Percentiles rank a stretch among this genome's conserved stretches.
Evolutionary conservation across 352 stramenopile genomes (phyloP).

Genomic region (Saprolegnia parasitica): DNA sequence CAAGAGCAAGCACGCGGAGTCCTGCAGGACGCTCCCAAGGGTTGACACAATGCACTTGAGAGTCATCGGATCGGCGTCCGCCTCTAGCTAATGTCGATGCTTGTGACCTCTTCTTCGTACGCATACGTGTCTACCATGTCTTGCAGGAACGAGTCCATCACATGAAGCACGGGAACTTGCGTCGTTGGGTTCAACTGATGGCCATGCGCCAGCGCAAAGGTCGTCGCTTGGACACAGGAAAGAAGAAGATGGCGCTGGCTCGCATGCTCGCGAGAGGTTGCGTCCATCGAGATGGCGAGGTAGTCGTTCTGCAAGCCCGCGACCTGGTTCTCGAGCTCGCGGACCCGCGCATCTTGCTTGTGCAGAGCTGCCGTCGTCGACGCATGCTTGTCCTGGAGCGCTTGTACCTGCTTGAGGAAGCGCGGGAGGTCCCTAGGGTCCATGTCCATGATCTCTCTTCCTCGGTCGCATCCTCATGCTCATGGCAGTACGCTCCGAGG

Average conservation of each 20-base stretch:
- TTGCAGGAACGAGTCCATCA: background rate
- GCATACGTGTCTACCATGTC: background rate
- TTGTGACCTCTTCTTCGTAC: background rate
- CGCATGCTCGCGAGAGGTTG: background rate
- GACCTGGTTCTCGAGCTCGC: background rate
- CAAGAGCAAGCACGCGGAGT: background rate
- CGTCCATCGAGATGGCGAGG: background rate
- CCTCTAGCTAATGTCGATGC: background rate
- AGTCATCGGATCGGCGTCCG: background rate
- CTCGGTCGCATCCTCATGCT: background rate
- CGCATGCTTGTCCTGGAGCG: background rate
- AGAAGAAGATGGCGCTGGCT: background rate
- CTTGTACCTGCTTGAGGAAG: background rate
- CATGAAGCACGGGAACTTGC: background rate
- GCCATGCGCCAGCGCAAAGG: background rate
- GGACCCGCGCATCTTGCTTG: background rate
- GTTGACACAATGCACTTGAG: background rate
- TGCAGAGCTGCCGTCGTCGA: background rate
- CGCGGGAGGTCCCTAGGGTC: background rate
- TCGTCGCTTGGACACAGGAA: background rate
- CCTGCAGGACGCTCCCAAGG: background rate
- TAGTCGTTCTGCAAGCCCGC: background rate
- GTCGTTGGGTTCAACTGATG: background rate
- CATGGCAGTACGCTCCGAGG: background rate
- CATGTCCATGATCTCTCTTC: background rate